Percentiles rank a stretch among this genome's conserved stretches.
phyloP scores from a whole-genome alignment of 495 filamentous ascomycete genomes.

The Penicillium verhagenii region DNA sequence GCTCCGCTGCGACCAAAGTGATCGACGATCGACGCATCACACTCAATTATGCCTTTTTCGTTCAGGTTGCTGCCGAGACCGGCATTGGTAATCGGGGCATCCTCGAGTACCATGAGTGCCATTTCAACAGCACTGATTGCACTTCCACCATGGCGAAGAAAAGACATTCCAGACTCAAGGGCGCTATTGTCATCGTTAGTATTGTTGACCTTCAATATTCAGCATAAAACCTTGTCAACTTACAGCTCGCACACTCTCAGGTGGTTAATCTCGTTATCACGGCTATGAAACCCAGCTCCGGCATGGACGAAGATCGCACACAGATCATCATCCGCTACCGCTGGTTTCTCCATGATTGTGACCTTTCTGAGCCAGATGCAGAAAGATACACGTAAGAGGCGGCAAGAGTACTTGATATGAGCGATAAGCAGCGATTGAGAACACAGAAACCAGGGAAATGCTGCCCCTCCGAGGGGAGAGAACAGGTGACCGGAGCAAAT shows the following conservation, averaged over 20 bases:
- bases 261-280: conserved; percentile 77
- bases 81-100: conserved; percentile 93
- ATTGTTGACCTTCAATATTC: too few relatives aligned
- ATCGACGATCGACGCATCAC: conserved; percentile 90
- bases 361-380: neutral
- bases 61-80: conserved; percentile 95
- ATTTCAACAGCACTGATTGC: conserved; percentile 92
- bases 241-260: conserved; percentile 85
- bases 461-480: too few relatives aligned
- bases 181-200: conserved; percentile 60
- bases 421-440: neutral
- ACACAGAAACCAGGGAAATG: too few relatives aligned
- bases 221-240: too few relatives aligned
- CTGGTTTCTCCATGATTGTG: neutral
- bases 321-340: conserved; percentile 35
- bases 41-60: conserved; percentile 86
- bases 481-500: too few relatives aligned
- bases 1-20: conserved; percentile 89
- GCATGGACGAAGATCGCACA: conserved; percentile 92
- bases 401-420: neutral
- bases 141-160: conserved; percentile 72
- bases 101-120: conserved; percentile 82
- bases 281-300: conserved; percentile 91
- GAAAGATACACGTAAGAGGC: neutral
- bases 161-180: conserved; percentile 71